Conservation (phyloP, 179 eudicot species). For the Beta lomatogona region DNA sequence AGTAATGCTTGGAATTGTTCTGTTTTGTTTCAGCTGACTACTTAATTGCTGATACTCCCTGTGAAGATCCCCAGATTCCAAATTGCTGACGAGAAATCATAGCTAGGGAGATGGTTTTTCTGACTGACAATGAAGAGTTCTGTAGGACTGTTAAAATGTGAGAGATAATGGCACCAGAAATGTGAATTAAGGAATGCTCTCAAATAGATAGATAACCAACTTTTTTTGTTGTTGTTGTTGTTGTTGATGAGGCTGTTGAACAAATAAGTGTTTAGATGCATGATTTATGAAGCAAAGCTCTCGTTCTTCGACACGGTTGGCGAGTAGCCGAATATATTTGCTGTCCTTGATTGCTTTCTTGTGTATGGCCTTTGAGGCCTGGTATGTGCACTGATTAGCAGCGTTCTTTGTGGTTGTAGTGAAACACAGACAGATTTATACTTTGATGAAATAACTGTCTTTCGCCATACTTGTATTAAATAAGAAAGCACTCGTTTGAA, state of each 20-base stretch:
- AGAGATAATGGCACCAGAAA: background rate
- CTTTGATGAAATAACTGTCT: no score
- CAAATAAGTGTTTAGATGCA: background rate
- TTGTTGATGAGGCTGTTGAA: background rate
- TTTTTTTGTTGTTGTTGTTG: no score
- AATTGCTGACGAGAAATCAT: background rate
- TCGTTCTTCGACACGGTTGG: background rate
- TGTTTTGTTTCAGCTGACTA: background rate
- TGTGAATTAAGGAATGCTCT: background rate
- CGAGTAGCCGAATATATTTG: background rate
- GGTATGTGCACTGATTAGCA: background rate
- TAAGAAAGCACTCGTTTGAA: no score
- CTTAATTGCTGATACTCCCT: background rate
- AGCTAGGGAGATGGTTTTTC: background rate
- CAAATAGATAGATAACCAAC: background rate
- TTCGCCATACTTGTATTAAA: no score
- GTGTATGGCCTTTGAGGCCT: background rate
- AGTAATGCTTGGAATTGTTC: background rate
- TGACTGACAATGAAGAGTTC: background rate
- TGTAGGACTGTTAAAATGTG: background rate
- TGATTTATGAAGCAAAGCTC: background rate
- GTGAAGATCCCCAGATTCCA: background rate
- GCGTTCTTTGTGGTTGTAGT: background rate
- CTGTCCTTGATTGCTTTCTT: background rate
- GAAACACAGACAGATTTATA: background rate